Evolutionary conservation across 2,329 filamentous ascomycete genomes (phyloP).

Genomic region (Lasiodiplodia gonubiensis): DNA sequence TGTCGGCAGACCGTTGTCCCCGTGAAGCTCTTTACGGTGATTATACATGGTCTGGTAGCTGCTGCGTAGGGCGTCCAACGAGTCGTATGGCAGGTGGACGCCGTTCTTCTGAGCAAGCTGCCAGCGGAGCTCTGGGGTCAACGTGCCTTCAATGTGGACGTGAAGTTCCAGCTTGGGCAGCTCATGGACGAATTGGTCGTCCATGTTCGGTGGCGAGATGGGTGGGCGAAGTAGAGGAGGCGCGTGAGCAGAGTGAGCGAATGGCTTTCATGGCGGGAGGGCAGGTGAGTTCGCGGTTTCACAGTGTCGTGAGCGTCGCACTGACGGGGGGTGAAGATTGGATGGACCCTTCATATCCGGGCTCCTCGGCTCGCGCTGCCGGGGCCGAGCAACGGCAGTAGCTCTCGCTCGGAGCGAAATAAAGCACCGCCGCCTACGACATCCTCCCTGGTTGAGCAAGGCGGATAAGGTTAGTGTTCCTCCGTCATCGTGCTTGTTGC

Average conservation of each 20-base stretch:
- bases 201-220: not conserved
- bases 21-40: slow-evolving; percentile 32
- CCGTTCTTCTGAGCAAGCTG: slow-evolving; percentile 49
- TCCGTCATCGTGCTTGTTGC: slow-evolving; percentile 5
- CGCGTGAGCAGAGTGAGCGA: not conserved
- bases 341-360: slow-evolving; percentile 4
- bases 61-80: not conserved
- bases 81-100: slow-evolving; percentile 14
- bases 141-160: slow-evolving; percentile 55
- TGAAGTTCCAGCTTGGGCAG: slow-evolving; percentile 56
- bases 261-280: not conserved
- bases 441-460: not conserved
- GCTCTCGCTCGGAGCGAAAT: not conserved
- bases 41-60: slow-evolving; percentile 32
- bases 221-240: not conserved
- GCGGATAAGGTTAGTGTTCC: slow-evolving; percentile 12
- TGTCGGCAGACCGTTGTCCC: slow-evolving; percentile 37
- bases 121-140: slow-evolving; percentile 51
- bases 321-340: slow-evolving; percentile 1
- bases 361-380: slow-evolving; percentile 3
- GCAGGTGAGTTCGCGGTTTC: not conserved
- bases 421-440: not conserved
- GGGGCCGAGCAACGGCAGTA: not conserved
- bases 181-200: slow-evolving; percentile 20
- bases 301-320: slow-evolving; percentile 2